A percentile compares a stretch with the other conserved stretches of the same genome.
Conservation (phyloP, 2,329 filamentous ascomycete genomes). For the Ophiocordyceps unilateralis region DNA sequence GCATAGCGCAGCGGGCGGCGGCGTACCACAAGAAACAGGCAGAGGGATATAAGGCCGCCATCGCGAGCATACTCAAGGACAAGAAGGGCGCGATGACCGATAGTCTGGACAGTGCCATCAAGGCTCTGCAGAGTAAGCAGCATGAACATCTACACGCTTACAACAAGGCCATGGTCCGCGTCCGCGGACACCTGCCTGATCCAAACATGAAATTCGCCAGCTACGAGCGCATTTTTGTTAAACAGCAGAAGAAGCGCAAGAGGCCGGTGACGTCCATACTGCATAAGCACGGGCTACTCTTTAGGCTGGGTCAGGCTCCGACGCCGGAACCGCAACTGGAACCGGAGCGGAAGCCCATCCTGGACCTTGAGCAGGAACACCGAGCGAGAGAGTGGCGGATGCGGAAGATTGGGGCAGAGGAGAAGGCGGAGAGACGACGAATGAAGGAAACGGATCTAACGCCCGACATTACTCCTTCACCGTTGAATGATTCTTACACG, state of each 20-base stretch:
- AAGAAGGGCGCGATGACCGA: not conserved
- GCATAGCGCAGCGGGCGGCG: slow-evolving; percentile 11
- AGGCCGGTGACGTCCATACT: slow-evolving; percentile 1
- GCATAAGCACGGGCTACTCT: not conserved
- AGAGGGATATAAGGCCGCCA: slow-evolving; percentile 9
- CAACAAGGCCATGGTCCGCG: slow-evolving; percentile 8
- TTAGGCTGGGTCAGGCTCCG: too few relatives aligned
- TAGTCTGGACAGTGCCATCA: slow-evolving; percentile 2
- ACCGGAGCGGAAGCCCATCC: too few relatives aligned
- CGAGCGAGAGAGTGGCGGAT: too few relatives aligned
- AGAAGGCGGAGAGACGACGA: too few relatives aligned
- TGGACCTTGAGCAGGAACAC: too few relatives aligned
- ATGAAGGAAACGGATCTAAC: too few relatives aligned
- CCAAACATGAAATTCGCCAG: slow-evolving; percentile 12
- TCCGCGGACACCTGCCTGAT: not conserved
- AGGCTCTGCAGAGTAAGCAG: slow-evolving; percentile 9
- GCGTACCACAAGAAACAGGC: slow-evolving; percentile 14
- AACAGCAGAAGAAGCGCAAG: slow-evolving; percentile 6
- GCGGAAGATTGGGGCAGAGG: too few relatives aligned
- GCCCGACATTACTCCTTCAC: too few relatives aligned
- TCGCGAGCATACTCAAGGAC: slow-evolving; percentile 6
- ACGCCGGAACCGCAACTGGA: too few relatives aligned
- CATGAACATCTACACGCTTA: slow-evolving; percentile 11
- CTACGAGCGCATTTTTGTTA: slow-evolving; percentile 12
- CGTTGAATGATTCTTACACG: too few relatives aligned